phyloP scores from a whole-genome alignment of 768 basidiomycete genomes.

The Amanita fuliginea region DNA sequence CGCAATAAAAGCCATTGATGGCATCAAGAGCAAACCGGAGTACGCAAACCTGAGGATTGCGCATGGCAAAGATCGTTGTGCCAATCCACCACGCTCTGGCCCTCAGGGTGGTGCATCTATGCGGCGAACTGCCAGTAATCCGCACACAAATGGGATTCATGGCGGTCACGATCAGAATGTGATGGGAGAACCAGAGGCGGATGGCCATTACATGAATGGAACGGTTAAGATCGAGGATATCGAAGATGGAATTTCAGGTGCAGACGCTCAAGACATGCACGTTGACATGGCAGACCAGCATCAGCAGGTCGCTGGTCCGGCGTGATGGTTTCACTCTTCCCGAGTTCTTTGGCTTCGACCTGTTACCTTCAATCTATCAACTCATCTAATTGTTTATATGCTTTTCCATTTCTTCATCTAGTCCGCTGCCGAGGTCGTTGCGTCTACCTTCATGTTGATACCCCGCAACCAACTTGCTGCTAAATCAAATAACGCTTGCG shows the following conservation, averaged over 20 bases:
- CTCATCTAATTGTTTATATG: conserved; percentile 5
- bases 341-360: conserved; percentile 4
- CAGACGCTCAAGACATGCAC: conserved; percentile 29
- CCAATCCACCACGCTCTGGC: conserved; percentile 80
- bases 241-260: conserved; percentile 15
- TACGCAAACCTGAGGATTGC: conserved; percentile 84
- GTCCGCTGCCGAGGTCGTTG: conserved; percentile 8
- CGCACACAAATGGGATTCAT: conserved; percentile 21
- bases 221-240: conserved; percentile 18
- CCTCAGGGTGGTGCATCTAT: conserved; percentile 58
- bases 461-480: conserved; percentile 15
- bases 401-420: conserved; percentile 5
- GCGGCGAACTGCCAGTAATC: conserved; percentile 31
- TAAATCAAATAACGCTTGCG: conserved; percentile 8
- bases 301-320: background rate
- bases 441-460: conserved; percentile 17
- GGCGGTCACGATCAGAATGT: conserved; percentile 16
- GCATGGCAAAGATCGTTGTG: conserved; percentile 93
- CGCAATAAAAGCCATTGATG: conserved; percentile 97
- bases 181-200: conserved; percentile 18
- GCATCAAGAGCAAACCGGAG: conserved; percentile 84
- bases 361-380: conserved; percentile 5
- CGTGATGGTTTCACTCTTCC: conserved; percentile 4
- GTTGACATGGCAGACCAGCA: conserved; percentile 16
- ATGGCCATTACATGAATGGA: conserved; percentile 9